phyloP scores from a whole-genome alignment of 2,329 filamentous ascomycete genomes.

The Aspergillus sp. region DNA sequence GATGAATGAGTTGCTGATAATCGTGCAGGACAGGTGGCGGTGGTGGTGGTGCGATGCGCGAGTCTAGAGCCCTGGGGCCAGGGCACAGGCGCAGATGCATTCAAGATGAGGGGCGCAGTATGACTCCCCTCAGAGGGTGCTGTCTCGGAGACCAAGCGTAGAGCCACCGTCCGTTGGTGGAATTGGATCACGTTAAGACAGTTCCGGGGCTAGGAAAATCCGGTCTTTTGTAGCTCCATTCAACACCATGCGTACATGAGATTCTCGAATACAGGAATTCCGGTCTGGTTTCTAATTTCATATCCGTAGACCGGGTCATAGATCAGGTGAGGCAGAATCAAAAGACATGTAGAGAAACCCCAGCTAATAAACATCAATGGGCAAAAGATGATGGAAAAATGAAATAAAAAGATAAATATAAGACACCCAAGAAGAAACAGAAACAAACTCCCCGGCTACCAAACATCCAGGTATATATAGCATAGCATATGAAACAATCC shows the following conservation, averaged over 20 bases:
- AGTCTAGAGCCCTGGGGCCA: neutral
- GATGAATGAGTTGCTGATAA: neutral
- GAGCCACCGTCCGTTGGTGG: neutral
- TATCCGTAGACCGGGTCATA: too few relatives aligned
- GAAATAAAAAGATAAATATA: slow-evolving; percentile 1
- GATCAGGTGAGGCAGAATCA: too few relatives aligned
- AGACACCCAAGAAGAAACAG: neutral
- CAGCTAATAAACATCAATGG: neutral
- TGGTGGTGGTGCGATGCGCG: neutral
- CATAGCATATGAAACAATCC: too few relatives aligned
- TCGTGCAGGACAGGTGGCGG: neutral
- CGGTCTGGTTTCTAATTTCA: neutral
- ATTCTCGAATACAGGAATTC: neutral
- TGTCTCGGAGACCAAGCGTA: neutral
- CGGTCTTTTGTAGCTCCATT: neutral
- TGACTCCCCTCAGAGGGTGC: neutral
- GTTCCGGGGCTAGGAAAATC: neutral
- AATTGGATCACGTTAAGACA: too few relatives aligned
- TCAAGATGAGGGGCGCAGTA: neutral
- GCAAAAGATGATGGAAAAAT: neutral
- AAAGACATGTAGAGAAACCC: neutral
- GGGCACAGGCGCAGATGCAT: neutral
- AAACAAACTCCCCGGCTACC: neutral
- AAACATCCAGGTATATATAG: neutral
- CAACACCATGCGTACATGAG: neutral